These are phyloP conservation scores for Eimeria praecox DNA, from an alignment of 169 alveolate genomes.

Conservation along the genomic window DNA sequence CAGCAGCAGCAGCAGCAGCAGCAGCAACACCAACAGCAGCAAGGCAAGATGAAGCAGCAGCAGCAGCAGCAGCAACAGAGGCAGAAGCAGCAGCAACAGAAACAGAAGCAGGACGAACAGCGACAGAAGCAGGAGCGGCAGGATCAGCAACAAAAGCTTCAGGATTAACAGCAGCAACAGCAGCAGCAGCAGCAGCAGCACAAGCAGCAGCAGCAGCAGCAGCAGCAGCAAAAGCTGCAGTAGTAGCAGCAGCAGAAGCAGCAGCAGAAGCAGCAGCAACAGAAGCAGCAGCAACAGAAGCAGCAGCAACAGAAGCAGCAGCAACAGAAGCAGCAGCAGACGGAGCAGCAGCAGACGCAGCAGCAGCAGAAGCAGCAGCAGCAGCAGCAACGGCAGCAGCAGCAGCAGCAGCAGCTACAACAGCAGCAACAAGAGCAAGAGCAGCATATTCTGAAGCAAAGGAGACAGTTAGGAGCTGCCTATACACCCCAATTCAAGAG, in stretches of 20 bases:
- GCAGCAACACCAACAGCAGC: no score
- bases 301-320: conserved; percentile 34
- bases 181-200: no score
- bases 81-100: no score
- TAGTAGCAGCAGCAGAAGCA: no score
- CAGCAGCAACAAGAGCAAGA: not conserved
- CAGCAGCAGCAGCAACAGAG: no score
- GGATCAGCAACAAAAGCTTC: not conserved
- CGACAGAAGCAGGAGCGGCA: not conserved
- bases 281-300: not conserved
- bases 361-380: conserved; percentile 32
- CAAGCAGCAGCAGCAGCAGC: no score
- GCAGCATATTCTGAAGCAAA: not conserved
- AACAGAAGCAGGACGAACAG: no score
- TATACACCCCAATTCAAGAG: not conserved
- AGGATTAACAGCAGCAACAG: no score
- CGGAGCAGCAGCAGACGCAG: not conserved
- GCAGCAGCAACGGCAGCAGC: conserved; percentile 37
- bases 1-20: no score
- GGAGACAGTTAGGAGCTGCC: not conserved
- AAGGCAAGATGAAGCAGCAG: no score
- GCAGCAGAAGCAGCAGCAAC: no score
- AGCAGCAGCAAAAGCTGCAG: no score
- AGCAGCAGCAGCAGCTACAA: conserved; percentile 29
- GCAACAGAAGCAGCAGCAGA: not conserved